These are phyloP conservation scores for Daphne laureola DNA, from an alignment of 441 rosid genomes.

Conservation along the genomic window DNA sequence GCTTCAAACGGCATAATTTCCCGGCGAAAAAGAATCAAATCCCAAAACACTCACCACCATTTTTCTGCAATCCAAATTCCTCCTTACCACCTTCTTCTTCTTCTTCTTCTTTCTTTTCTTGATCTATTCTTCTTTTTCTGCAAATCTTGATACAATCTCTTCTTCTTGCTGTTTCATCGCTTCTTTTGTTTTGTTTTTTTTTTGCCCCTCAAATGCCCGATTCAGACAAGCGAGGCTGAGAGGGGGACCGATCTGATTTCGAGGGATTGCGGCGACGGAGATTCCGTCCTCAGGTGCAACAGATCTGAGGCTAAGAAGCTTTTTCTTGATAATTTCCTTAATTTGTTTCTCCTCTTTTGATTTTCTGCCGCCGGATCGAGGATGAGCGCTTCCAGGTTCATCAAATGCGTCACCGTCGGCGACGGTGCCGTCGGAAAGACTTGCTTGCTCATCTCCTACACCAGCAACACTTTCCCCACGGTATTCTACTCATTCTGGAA, in stretches of 20 bases:
- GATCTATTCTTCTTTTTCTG: constrained; percentile 8
- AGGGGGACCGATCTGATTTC: constrained; percentile 4
- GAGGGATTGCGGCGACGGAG: neutral
- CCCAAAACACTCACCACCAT: too few species aligned
- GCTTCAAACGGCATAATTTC: constrained; percentile 79
- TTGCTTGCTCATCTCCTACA: constrained; percentile 59
- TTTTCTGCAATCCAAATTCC: too few species aligned
- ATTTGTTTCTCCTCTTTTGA: neutral
- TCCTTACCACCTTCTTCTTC: too few species aligned
- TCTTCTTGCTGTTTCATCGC: constrained; percentile 12
- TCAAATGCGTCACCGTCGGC: constrained; percentile 72
- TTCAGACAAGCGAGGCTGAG: constrained; percentile 14
- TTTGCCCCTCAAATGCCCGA: constrained; percentile 23
- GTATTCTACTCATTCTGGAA: constrained; percentile 18
- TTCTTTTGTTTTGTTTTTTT: too few species aligned
- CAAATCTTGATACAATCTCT: constrained; percentile 13
- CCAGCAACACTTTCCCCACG: constrained; percentile 72
- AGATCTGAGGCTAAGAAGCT: constrained; percentile 64
- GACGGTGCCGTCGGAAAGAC: constrained; percentile 73
- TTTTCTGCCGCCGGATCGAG: neutral
- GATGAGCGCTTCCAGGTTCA: constrained; percentile 68
- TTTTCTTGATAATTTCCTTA: constrained; percentile 5
- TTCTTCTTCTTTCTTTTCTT: neutral
- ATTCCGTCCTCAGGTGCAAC: constrained; percentile 51
- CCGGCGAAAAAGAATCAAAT: constrained; percentile 25